phyloP scores from a whole-genome alignment of 371 early-diverging fungal genomes.

The Mucor circinelloides region DNA sequence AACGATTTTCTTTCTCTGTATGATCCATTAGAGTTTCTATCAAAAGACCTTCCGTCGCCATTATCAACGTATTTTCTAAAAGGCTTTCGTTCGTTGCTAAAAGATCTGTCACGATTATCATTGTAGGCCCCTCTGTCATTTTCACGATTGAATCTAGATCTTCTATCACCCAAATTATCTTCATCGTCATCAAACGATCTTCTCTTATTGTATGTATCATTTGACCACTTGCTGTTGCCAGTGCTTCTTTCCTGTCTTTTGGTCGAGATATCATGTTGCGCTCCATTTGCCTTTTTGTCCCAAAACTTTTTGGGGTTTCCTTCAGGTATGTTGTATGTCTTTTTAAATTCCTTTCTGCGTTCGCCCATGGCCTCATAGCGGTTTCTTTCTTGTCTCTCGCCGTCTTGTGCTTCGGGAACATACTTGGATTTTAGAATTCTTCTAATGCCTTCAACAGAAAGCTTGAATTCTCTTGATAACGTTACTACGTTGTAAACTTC shows the following conservation, averaged over 20 bases:
- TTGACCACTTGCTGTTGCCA: neutral
- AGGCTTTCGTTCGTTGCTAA: neutral
- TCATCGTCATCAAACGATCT: neutral
- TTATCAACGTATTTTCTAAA: neutral
- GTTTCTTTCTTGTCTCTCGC: constrained; percentile 39
- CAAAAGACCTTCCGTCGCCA: neutral
- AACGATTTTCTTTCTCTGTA: neutral
- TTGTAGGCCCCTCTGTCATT: neutral
- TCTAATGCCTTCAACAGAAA: constrained; percentile 40
- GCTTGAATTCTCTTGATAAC: constrained; percentile 33
- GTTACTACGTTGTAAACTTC: constrained; percentile 20
- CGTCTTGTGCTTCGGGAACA: constrained; percentile 20
- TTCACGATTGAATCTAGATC: neutral
- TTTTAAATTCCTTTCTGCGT: constrained; percentile 22
- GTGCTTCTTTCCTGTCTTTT: neutral
- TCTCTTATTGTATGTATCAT: constrained; percentile 2
- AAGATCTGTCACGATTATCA: neutral
- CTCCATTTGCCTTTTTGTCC: neutral
- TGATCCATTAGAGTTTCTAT: neutral
- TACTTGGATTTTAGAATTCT: constrained; percentile 46
- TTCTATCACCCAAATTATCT: neutral
- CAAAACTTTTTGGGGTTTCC: neutral
- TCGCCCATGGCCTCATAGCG: constrained; percentile 42
- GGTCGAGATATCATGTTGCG: constrained; percentile 1
- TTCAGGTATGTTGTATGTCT: constrained; percentile 4